Percentiles rank a stretch among this genome's conserved stretches.
These are phyloP conservation scores for Serendipita indica DNA, from an alignment of 768 basidiomycete species.

Conservation along the genomic window DNA sequence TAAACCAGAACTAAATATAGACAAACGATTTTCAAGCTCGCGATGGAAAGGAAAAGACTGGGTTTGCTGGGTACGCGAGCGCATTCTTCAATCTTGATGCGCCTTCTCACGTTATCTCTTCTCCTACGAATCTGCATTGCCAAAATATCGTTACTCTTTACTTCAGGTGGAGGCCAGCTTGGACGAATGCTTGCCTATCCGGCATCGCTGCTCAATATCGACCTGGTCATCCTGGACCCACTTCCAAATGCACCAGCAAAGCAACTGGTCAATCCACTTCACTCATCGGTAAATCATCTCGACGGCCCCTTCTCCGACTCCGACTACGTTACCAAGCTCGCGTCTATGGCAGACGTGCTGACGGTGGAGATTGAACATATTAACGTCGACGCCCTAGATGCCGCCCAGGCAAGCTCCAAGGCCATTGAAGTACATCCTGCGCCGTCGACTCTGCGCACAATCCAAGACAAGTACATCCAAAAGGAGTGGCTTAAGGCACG, in stretches of 20 bases:
- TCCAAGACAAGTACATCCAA: slow-evolving; percentile 65
- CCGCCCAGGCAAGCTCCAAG: slow-evolving; percentile 29
- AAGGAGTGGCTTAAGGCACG: slow-evolving; percentile 40
- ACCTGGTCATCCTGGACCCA: slow-evolving; percentile 71
- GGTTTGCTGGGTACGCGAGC: neutral
- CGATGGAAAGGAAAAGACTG: slow-evolving; percentile 1
- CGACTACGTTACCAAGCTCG: slow-evolving; percentile 62
- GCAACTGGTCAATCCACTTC: slow-evolving; percentile 52
- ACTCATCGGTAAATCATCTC: slow-evolving; percentile 40
- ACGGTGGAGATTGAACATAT: slow-evolving; percentile 98
- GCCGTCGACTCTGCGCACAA: slow-evolving; percentile 65
- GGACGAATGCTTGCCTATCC: slow-evolving; percentile 92
- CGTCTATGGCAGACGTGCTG: slow-evolving; percentile 64
- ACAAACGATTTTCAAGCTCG: no score
- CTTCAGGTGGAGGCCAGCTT: slow-evolving; percentile 82
- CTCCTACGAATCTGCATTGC: neutral
- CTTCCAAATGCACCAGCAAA: slow-evolving; percentile 78
- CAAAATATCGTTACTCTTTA: neutral
- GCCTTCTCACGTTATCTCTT: neutral
- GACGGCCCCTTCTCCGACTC: slow-evolving; percentile 83
- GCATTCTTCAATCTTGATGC: neutral
- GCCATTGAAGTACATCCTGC: slow-evolving; percentile 44
- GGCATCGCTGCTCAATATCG: slow-evolving; percentile 74
- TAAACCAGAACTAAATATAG: no score
- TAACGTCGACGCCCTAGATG: slow-evolving; percentile 55